Evolutionary conservation across 331 rosid genomes (phyloP), one percentile per base, ranked within the genome.

Genomic region (Acacia concinna): DNA sequence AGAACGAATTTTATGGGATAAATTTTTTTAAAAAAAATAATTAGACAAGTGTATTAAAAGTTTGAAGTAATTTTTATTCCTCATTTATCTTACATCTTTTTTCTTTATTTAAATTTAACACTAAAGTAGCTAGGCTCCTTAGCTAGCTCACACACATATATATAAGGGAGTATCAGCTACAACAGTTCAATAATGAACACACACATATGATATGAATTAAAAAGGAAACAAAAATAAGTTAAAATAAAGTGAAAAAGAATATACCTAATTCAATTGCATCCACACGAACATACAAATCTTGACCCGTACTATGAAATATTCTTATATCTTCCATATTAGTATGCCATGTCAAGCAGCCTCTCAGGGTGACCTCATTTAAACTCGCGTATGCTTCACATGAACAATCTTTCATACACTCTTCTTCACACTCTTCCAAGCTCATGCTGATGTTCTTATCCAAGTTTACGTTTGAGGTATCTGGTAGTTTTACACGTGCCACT

Each of bases 301-400:
- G 52, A 0, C 52, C 73, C 32, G 23, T 49, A 40, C 5, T 1
- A 0, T 27, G 38, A 10, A 38, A 68, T 10, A 27, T 68, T 49
- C 73, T 40, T 37, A 68, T 76, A 6, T 91, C 97, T 7, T 84
- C 67, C 87, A 93, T 64, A 1, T 80, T 82, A 0, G 82, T 88
- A 46, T 87, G 76, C 97, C 97, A 91, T 31, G 80, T 87, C 63
- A 88, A 1, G 27, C 97, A 91, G 4, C 89, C 94, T 68, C 79
- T 80, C 1, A 49, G 57, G 0, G 31, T 7, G 3, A 7, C 47
- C 75, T 81, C 92, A 23, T 78, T 74, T 9, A 84, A 88, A 47
- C 67, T 82, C 0, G 87, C 17, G 68, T 79, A 91, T 0, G 97
- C 97, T 18, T 21, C 84, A 71, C 94, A 91, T 0, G 86, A 62